These are phyloP conservation scores for Marsdenia floribunda DNA, from an alignment of 257 asterid genomes.

Conservation along the genomic window DNA sequence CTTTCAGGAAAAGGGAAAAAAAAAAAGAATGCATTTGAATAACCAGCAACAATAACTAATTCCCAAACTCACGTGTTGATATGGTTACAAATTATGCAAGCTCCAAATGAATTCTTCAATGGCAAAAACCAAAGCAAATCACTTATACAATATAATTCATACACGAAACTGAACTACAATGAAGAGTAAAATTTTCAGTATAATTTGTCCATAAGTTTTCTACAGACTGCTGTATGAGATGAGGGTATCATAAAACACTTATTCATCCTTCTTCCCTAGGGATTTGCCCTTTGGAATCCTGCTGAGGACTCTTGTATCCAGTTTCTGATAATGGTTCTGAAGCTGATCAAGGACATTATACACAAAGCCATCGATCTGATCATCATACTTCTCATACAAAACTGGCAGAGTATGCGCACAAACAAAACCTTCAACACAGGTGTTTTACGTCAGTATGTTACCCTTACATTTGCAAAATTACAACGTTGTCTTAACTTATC, in stretches of 20 bases:
- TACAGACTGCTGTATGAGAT: background rate
- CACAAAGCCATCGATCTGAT: conserved; percentile 62
- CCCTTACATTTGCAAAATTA: no score
- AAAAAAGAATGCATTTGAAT: no score
- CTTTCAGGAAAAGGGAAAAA: no score
- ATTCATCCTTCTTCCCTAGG: conserved; percentile 50
- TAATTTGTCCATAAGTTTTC: background rate
- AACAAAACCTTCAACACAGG: conserved; percentile 48
- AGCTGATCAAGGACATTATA: conserved; percentile 40
- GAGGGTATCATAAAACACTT: conserved; percentile 6
- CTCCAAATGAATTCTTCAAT: background rate
- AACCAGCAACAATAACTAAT: background rate
- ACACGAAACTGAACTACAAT: background rate
- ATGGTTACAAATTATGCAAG: background rate
- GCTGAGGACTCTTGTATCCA: conserved; percentile 55
- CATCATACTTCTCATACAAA: conserved; percentile 72
- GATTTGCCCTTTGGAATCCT: conserved; percentile 43
- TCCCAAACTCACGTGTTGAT: background rate
- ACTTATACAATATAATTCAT: background rate
- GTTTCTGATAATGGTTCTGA: conserved; percentile 51
- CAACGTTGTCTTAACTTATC: no score
- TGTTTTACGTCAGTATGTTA: background rate
- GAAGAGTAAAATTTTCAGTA: background rate
- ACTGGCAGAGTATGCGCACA: conserved; percentile 77
- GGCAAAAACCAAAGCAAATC: background rate